Conservation (phyloP, 306 rosid genomes). For the Lathyrus tuberosus region DNA sequence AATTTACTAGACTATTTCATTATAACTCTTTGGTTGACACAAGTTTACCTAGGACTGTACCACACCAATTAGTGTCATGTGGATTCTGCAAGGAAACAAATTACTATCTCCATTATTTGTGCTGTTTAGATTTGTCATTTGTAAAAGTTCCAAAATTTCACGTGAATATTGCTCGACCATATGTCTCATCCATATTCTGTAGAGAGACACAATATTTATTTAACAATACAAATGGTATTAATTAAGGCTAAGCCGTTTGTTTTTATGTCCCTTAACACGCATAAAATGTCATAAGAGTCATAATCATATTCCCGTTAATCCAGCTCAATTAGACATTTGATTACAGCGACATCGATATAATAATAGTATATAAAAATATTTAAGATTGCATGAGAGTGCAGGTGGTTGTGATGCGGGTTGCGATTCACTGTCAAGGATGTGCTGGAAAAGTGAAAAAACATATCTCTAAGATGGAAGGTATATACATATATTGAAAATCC, state of each 20-base stretch:
- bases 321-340: no score
- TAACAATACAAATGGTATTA: constrained; percentile 27
- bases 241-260: constrained; percentile 23
- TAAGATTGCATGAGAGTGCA: constrained; percentile 38
- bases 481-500: not conserved
- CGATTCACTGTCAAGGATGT: constrained; percentile 95
- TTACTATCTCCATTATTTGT: constrained; percentile 36
- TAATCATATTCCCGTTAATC: no score
- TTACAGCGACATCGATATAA: no score
- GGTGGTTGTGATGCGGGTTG: constrained; percentile 95
- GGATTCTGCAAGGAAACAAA: constrained; percentile 41
- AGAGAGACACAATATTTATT: constrained; percentile 42
- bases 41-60: constrained; percentile 26
- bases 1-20: constrained; percentile 19
- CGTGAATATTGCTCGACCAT: constrained; percentile 41
- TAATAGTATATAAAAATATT: no score
- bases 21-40: not conserved
- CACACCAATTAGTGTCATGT: constrained; percentile 35
- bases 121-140: constrained; percentile 33
- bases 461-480: constrained; percentile 79
- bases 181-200: constrained; percentile 45
- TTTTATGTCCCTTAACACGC: constrained; percentile 34
- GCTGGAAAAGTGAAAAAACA: constrained; percentile 88
- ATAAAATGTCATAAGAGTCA: not conserved
- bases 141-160: constrained; percentile 49